Evolutionary conservation across 2,329 filamentous ascomycete species (phyloP).

Genomic region (Fusarium sp.): DNA sequence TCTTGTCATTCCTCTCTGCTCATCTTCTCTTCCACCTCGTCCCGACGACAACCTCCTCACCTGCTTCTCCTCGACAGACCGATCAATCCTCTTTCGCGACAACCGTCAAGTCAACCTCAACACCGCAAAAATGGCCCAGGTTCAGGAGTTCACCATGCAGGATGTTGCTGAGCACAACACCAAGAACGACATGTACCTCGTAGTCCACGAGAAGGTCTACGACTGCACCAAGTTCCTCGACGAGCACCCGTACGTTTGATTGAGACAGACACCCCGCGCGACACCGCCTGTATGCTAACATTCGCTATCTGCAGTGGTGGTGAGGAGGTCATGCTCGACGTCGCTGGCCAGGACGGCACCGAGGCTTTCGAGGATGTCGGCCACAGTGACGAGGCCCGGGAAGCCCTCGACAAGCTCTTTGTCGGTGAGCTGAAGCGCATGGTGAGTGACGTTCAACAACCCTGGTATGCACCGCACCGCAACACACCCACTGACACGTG

Average conservation of each 20-base stretch:
- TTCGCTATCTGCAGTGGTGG: slow-evolving; percentile 75
- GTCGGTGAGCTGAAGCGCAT: slow-evolving; percentile 84
- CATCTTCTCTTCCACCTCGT: slow-evolving; percentile 7
- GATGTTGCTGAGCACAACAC: slow-evolving; percentile 88
- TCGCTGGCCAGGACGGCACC: slow-evolving; percentile 94
- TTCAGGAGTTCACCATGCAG: slow-evolving; percentile 75
- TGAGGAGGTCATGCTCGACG: slow-evolving; percentile 97
- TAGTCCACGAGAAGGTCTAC: slow-evolving; percentile 98
- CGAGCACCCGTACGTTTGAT: slow-evolving; percentile 84
- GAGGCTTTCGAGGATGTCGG: slow-evolving; percentile 99
- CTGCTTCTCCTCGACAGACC: slow-evolving; percentile 14
- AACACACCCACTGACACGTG: slow-evolving; percentile 38
- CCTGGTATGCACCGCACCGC: not conserved
- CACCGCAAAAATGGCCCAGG: slow-evolving; percentile 48
- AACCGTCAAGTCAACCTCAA: slow-evolving; percentile 12
- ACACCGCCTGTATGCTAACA: slow-evolving; percentile 33
- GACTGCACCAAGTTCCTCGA: slow-evolving; percentile 89
- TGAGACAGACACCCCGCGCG: slow-evolving; percentile 5
- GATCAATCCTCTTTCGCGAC: slow-evolving; percentile 21
- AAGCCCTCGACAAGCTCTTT: slow-evolving; percentile 84
- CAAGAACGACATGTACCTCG: slow-evolving; percentile 93
- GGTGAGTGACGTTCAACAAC: slow-evolving; percentile 63
- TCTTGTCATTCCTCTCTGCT: slow-evolving; percentile 16
- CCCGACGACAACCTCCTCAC: slow-evolving; percentile 27
- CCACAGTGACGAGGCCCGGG: slow-evolving; percentile 97